These are phyloP conservation scores for Durotheca rogersii DNA, from an alignment of 495 filamentous ascomycete species.

Conservation along the genomic window DNA sequence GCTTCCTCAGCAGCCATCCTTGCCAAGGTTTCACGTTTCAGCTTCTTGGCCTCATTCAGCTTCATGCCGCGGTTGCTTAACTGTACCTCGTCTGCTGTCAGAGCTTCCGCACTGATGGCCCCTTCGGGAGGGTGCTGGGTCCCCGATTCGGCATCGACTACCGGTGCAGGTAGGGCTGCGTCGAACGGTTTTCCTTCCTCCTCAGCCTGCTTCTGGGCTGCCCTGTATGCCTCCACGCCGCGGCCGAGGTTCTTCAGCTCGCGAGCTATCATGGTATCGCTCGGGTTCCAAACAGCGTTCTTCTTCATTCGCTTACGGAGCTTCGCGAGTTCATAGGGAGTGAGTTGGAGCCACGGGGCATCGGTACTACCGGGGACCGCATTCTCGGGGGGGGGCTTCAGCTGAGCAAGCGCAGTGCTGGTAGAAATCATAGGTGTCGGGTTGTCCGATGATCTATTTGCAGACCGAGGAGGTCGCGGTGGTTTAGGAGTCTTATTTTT, in stretches of 20 bases:
- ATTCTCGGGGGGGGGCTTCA: constrained; percentile 76
- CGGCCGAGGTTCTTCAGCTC: constrained; percentile 77
- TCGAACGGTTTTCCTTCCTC: constrained; percentile 66
- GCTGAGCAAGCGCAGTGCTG: constrained; percentile 73
- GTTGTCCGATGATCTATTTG: constrained; percentile 28
- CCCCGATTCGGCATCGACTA: constrained; percentile 50
- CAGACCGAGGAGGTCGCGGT: constrained; percentile 48
- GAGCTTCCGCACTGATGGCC: constrained; percentile 50
- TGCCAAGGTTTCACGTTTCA: constrained; percentile 72
- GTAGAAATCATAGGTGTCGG: constrained; percentile 64
- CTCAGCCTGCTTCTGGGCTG: constrained; percentile 67
- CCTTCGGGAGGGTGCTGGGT: constrained; percentile 49
- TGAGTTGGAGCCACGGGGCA: constrained; percentile 87
- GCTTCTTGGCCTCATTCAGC: constrained; percentile 87
- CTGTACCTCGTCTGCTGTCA: constrained; percentile 54
- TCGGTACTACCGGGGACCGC: constrained; percentile 72
- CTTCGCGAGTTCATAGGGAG: constrained; percentile 85
- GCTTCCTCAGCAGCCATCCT: constrained; percentile 69
- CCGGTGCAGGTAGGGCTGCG: constrained; percentile 44
- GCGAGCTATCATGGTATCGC: constrained; percentile 92
- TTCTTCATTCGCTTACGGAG: constrained; percentile 98
- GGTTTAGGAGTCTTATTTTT: constrained; percentile 44
- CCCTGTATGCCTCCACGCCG: constrained; percentile 71
- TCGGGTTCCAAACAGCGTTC: constrained; percentile 93
- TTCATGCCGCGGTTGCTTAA: constrained; percentile 87